Conservation (phyloP, 1,139 yeast genomes). For the Lodderomyces margitis region DNA sequence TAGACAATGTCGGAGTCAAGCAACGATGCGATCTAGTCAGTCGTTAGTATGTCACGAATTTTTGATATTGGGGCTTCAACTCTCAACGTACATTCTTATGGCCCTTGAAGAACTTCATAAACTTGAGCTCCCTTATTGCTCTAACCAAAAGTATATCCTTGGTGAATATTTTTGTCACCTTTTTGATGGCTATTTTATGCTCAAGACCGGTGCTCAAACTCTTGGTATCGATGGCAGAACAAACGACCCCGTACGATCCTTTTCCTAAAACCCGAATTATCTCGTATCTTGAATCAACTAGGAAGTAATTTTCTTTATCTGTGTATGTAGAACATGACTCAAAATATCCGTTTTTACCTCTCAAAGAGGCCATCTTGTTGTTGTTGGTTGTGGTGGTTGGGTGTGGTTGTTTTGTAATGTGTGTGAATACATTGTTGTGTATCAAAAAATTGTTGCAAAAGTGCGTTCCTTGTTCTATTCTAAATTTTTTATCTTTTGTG, state of each 20-base stretch:
- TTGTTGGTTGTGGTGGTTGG: too few species aligned
- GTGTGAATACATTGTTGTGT: constrained; percentile 1
- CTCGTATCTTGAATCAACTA: constrained; percentile 63
- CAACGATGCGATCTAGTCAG: constrained; percentile 56
- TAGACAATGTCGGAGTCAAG: constrained; percentile 71
- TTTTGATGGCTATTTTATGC: constrained; percentile 65
- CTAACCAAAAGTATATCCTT: constrained; percentile 66
- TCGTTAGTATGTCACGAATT: constrained; percentile 5
- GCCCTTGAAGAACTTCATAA: constrained; percentile 78
- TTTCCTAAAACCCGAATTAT: constrained; percentile 69
- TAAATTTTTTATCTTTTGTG: not conserved
- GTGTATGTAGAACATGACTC: constrained; percentile 15
- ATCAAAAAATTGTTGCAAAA: constrained; percentile 2
- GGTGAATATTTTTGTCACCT: constrained; percentile 64
- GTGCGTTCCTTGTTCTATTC: not conserved
- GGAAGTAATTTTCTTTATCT: constrained; percentile 40
- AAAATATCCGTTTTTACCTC: constrained; percentile 10
- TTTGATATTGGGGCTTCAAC: not conserved
- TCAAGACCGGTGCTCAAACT: constrained; percentile 16
- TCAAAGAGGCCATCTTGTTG: constrained; percentile 15
- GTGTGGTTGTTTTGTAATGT: not conserved
- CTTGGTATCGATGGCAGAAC: constrained; percentile 68
- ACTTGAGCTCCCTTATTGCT: constrained; percentile 74
- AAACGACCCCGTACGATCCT: constrained; percentile 90
- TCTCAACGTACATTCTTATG: constrained; percentile 57